Evolutionary conservation across 371 early-diverging fungal species (phyloP).

Genomic region (Saksenaea vasiformis): DNA sequence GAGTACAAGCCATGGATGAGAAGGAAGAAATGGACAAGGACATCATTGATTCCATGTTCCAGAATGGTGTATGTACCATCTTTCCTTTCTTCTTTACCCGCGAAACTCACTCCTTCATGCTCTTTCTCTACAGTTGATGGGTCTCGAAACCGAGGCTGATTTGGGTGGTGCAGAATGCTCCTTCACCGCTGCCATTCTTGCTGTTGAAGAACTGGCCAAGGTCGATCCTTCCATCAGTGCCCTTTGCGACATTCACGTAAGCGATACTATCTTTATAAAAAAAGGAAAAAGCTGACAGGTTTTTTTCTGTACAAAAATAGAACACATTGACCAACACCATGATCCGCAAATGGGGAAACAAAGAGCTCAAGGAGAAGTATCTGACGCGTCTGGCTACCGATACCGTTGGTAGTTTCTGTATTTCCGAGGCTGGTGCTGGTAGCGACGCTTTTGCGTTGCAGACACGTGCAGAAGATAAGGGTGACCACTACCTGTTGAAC

Average conservation of each 20-base stretch:
- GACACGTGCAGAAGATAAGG: constrained; percentile 91
- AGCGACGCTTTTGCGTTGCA: constrained; percentile 96
- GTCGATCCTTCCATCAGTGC: constrained; percentile 93
- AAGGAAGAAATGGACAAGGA: constrained; percentile 78
- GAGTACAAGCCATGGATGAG: constrained; percentile 94
- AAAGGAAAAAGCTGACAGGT: constrained; percentile 8
- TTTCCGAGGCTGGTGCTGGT: constrained; percentile 93
- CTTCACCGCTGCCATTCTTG: constrained; percentile 90
- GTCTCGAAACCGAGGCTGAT: constrained; percentile 86
- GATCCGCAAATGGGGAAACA: constrained; percentile 81
- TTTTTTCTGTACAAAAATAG: constrained; percentile 22
- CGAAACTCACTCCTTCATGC: constrained; percentile 3
- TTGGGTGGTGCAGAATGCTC: constrained; percentile 86
- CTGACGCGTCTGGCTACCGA: constrained; percentile 84
- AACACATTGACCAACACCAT: constrained; percentile 96
- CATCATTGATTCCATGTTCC: constrained; percentile 86
- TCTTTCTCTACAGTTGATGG: constrained; percentile 78
- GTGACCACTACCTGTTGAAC: constrained; percentile 90
- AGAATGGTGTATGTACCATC: constrained; percentile 75
- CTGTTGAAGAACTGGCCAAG: constrained; percentile 95
- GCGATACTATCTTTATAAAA: neutral
- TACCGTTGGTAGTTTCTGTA: constrained; percentile 92
- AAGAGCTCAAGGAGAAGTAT: constrained; percentile 81
- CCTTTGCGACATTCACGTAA: constrained; percentile 92
- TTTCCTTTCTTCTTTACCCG: constrained; percentile 5